Evolutionary conservation across 305 asterid genomes (phyloP), one percentile per base, ranked within the genome.

Genomic region (Fraxinus floribunda): DNA sequence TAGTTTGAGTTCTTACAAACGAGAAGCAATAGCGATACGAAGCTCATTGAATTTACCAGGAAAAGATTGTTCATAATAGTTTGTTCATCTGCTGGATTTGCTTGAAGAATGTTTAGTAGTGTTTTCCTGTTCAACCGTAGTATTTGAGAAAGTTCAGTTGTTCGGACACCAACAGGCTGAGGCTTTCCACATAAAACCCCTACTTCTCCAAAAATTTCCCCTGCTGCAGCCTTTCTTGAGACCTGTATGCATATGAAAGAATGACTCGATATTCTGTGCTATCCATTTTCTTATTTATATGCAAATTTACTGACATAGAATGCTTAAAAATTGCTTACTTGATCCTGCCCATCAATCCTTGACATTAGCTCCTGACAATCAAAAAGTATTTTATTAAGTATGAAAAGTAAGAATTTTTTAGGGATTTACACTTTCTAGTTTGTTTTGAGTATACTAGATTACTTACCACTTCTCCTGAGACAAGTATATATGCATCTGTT

Each of bases 401-500:
- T 1, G 18, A 75, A 75, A 80, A 80, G 30, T 6, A 82, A 35
- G 64, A 30, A 3, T 4, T 71, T 74, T 5, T 30, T 60, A 18
- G 72, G 7, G 13, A n/a, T 62, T 62, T 62, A 20, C 32, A 30
- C 49, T 20, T 80, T 22, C 57, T 46, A 70, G 0, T 57, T 4
- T 68, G 20, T 13, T 62, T 75, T 86, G 24, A 81, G 79, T 75
- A n/a, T 46, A 46, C 74, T 38, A 30, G 35, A 4, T 9, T 57
- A 82, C 97, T 87, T 79, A 95, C 98, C 89, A 88, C 97, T 86
- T 92, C 85, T 82, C 98, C 99, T 11, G 97, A 89, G 75, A 95
- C 97, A 79, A 94, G 81, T 85, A 95, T 89, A 81, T 94, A 94
- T 85, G 93, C 80, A 30, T 94, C 95, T 0, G 98, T 89, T 80